phyloP scores from a whole-genome alignment of 768 basidiomycete genomes.

The Rhizopogon rudus region DNA sequence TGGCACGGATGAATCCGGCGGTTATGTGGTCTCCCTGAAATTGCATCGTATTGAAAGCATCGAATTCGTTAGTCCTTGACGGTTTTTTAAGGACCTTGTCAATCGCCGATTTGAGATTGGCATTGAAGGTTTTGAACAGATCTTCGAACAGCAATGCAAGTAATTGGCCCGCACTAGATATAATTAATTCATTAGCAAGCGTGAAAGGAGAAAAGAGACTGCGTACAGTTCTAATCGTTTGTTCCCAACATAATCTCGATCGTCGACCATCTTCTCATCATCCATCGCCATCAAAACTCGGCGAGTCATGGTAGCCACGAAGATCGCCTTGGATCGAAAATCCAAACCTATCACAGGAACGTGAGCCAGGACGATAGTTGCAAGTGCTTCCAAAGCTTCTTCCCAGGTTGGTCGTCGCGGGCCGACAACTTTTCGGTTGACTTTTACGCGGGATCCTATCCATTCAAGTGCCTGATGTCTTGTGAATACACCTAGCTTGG shows the following conservation, averaged over 20 bases:
- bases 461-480: conserved; percentile 92
- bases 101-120: conserved; percentile 90
- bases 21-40: conserved; percentile 97
- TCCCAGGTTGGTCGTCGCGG: conserved; percentile 85
- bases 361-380: conserved; percentile 95
- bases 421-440: conserved; percentile 77
- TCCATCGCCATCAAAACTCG: conserved; percentile 95
- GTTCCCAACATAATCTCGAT: conserved; percentile 98
- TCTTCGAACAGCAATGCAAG: conserved; percentile 96
- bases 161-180: conserved; percentile 84
- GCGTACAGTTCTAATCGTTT: conserved; percentile 95
- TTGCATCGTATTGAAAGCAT: conserved; percentile 91
- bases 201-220: conserved; percentile 3
- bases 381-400: conserved; percentile 94
- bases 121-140: conserved; percentile 97
- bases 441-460: conserved; percentile 89
- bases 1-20: conserved; percentile 91
- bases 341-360: conserved; percentile 88
- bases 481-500: conserved; percentile 87
- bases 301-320: conserved; percentile 96
- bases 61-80: conserved; percentile 90
- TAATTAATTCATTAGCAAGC: conserved; percentile 8
- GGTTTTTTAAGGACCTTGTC: conserved; percentile 98
- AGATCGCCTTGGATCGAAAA: conserved; percentile 91
- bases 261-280: conserved; percentile 96